Evolutionary conservation across 352 stramenopile species (phyloP), one percentile per base, ranked within the genome.

Genomic region (Phytopythium litorale): DNA sequence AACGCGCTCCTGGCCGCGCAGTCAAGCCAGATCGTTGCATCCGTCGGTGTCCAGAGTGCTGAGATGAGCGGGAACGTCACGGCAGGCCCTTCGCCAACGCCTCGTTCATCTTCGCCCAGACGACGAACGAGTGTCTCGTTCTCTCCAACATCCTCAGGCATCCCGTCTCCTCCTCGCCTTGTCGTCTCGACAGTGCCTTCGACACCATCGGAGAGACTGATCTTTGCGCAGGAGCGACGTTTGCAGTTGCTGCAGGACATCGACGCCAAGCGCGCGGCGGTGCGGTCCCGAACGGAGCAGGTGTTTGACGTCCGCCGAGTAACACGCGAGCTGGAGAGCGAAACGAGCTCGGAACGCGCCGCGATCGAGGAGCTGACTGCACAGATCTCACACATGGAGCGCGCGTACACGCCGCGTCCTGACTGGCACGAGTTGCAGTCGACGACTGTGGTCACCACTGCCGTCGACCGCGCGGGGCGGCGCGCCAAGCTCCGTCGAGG

Each of bases 231-330:
- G 8, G 63, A 66, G 48, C 53, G 42, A n/a, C 64, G 60, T 2
- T 11, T 37, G 9, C 11, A 60, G 28, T 48, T 72, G 45, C 40
- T 69, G 25, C 7, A 4, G 8, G 55, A n/a, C 15, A 60, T 60
- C 40, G 55, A 50, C 23, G 55, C 55, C 21, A 38, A 51, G 11
- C 55, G 55, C 30, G 37, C 55, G 3, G 55, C 28, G 7, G 61
- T 87, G 3, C 68, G 79, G 25, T 56, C 54, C 21, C 73, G 71
- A 4, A 92, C 80, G 3, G 77, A 88, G 35, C 66, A 76, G 18
- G 85, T 92, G 23, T 92, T 92, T 40, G 71, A 84, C 46, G 71
- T 88, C 13, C 79, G 81, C 9, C 80, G 74, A 33, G 60, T 75
- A 15, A 63, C 78, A 2, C 54, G 73, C 1, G 57, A 68, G 15